Evolutionary conservation across 1,284 basidiomycete species (phyloP), one percentile per base, ranked within the genome.

Genomic region (Apiotrichum mycotoxinovorans): DNA sequence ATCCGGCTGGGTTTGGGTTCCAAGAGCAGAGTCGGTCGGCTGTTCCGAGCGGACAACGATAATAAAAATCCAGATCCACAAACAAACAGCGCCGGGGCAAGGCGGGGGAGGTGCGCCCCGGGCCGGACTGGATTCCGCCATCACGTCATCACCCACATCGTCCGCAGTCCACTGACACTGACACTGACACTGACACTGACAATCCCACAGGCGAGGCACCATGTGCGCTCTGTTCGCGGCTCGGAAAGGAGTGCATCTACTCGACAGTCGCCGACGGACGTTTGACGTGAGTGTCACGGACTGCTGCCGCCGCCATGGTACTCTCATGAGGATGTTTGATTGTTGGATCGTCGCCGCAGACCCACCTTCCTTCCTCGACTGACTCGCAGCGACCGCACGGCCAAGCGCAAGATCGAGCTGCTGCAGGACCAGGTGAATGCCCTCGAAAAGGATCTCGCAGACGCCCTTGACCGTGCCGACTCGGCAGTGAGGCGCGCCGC

Each of bases 171-270:
- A n/a, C n/a, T n/a, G n/a, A n/a, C n/a, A n/a, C n/a, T n/a, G n/a
- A n/a, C n/a, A n/a, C n/a, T n/a, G n/a, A n/a, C n/a, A 30, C 30
- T 30, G 30, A 30, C 30, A 30, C n/a, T 30, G 30, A 30, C n/a
- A n/a, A n/a, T n/a, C 26, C n/a, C 34, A 25, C 37, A 56, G 54
- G 54, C 26, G 54, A 56, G n/a, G 25, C 17, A 9, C 54, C 54
- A 11, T 56, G 54, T 26, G 26, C 54, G 9, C 27, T 56, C 3
- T 56, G 54, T 22, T 26, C 14, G 10, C 48, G 54, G n/a, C 54
- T 56, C 8, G 54, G 54, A 11, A 51, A 51, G 43, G 48, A 56
- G 8, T 56, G 54, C 25, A 43, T 51, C 25, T 56, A 56, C 43
- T 51, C 48, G 34, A 56, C 35, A 1, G 43, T 45, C 15, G 54